Conservation (phyloP, 192 early-diverging fungal genomes). For the Gryganskiella cystojenkinii region DNA sequence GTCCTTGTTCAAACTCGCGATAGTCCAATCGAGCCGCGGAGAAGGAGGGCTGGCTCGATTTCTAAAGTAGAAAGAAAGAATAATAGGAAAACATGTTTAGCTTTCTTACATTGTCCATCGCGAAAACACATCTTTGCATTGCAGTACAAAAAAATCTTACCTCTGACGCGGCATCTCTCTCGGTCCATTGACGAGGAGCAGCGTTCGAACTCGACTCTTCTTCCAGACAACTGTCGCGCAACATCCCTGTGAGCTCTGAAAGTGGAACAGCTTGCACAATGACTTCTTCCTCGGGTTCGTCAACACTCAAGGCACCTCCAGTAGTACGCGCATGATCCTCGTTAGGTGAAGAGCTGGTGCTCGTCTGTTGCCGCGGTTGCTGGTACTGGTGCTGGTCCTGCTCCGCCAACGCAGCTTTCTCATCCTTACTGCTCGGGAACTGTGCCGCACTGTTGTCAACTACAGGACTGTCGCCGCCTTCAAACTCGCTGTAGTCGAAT, state of each 20-base stretch:
- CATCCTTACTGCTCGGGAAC: neutral
- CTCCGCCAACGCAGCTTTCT: neutral
- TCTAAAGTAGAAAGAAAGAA: conserved; percentile 7
- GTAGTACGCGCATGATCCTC: neutral
- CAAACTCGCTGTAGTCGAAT: conserved; percentile 50
- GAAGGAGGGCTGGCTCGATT: conserved; percentile 33
- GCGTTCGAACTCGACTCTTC: conserved; percentile 20
- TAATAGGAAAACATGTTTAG: no score
- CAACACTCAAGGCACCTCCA: neutral
- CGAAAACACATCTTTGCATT: no score
- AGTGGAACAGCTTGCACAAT: conserved; percentile 48
- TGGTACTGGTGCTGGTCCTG: neutral
- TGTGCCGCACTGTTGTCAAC: neutral
- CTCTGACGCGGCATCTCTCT: conserved; percentile 23
- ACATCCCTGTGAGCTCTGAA: conserved; percentile 41
- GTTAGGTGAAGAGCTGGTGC: neutral
- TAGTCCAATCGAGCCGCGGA: conserved; percentile 57
- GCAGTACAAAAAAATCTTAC: conserved; percentile 15
- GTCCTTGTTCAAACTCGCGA: conserved; percentile 73
- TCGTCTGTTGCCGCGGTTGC: neutral
- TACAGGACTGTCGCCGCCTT: conserved; percentile 8
- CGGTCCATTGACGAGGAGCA: conserved; percentile 26
- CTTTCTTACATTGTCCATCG: no score
- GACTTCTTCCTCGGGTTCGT: conserved; percentile 31
- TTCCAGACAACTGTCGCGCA: conserved; percentile 38